Conservation (phyloP, 495 filamentous ascomycete genomes). For the Hypoxylon lienhwacheense region DNA sequence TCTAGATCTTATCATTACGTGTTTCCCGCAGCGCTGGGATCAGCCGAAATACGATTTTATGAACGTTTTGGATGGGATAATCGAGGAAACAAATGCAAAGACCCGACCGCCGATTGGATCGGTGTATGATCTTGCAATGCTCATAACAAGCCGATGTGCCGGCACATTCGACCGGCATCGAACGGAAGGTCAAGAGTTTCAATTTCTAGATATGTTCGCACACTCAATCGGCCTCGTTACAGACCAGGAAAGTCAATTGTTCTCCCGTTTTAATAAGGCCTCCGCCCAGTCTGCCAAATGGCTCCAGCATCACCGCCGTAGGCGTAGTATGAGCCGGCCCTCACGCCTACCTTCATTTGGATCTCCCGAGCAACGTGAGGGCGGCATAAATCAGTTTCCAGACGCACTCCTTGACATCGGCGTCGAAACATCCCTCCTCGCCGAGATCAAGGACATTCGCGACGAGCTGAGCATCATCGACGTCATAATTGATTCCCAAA, state of each 20-base stretch:
- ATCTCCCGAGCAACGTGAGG: conserved; percentile 13
- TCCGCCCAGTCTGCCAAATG: conserved; percentile 63
- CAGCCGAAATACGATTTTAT: conserved; percentile 70
- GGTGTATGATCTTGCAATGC: conserved; percentile 66
- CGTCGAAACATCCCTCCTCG: conserved; percentile 64
- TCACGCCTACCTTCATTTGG: conserved; percentile 27
- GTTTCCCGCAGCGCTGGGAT: conserved; percentile 70
- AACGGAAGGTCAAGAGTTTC: conserved; percentile 63
- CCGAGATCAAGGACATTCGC: conserved; percentile 71
- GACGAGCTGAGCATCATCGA: conserved; percentile 74
- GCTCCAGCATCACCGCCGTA: conserved; percentile 61
- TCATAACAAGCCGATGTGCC: conserved; percentile 66
- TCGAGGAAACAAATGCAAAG: conserved; percentile 71
- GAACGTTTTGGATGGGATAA: conserved; percentile 68
- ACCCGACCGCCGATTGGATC: conserved; percentile 64
- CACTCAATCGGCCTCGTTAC: conserved; percentile 65
- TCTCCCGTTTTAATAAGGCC: conserved; percentile 64
- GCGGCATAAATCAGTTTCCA: conserved; percentile 53
- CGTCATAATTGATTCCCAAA: conserved; percentile 63
- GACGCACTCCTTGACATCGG: conserved; percentile 70
- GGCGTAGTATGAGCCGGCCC: conserved; percentile 33
- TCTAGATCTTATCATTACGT: conserved; percentile 62
- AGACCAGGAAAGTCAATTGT: conserved; percentile 64
- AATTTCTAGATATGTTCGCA: conserved; percentile 76
- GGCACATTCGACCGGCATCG: conserved; percentile 67